Evolutionary conservation across 352 stramenopile genomes (phyloP), one percentile per base, ranked within the genome.

Genomic region (Globisporangium ultimum): DNA sequence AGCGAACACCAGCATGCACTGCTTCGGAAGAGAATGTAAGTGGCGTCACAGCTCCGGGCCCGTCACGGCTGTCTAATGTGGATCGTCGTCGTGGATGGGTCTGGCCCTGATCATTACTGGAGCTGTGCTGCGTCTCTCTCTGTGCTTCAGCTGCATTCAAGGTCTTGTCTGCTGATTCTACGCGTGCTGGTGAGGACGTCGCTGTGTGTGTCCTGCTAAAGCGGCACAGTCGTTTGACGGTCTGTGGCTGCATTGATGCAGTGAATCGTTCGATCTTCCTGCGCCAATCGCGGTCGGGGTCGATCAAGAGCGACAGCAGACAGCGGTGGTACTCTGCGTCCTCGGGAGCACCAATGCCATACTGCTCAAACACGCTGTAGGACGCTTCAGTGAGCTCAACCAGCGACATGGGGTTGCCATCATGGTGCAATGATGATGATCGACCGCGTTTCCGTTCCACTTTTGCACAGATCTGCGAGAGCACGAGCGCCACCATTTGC

Each of bases 321-420:
- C 76, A 70, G 0, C 80, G 78, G 56, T 88, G 80, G 55, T 78
- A 88, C 36, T 69, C 55, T 1, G 74, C 80, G 24, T 87, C 76
- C 12, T 84, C 67, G 0, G 78, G 72, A 3, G 76, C 20, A 0
- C 45, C 52, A 34, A 87, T 77, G 4, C 67, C 60, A 40, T 78
- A 81, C 20, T 68, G 78, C 22, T 77, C 68, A 45, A 90, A 84
- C 14, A 90, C 71, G 0, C 49, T 58, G 34, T 68, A 72, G 2
- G 80, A 87, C 32, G 78, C 76, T 48, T 88, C 70, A 28, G 88
- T 80, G 17, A 90, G 64, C 48, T 88, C 80, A 38, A 87, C 80
- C 4, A 89, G 64, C 59, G 77, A 82, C 47, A 89, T 32, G 24
- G 24, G 24, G 53, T 9, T 73, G 55, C 3, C 24, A 64, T 38